Base-by-base conservation (phyloP, 371 early-diverging fungal genomes). In the Basidiobolus meristosporus region DNA sequence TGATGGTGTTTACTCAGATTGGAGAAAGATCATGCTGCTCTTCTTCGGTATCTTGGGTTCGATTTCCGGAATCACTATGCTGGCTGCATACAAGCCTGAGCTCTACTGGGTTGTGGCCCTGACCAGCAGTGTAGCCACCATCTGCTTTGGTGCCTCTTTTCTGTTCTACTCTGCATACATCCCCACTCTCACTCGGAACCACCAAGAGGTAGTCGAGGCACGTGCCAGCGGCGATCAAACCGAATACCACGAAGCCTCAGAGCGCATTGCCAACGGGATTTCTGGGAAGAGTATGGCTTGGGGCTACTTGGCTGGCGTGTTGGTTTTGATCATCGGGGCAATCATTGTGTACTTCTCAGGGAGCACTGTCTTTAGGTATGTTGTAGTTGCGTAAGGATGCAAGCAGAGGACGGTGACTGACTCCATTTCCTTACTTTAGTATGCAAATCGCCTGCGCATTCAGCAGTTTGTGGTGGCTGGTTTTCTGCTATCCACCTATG, bases 151-250 rank as follows among this genome's bases (percentile, higher is more conserved):
- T 3, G 60, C 58, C 12, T 51, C 63, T 14, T 60, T 48, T 42
- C 71, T 73, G 11, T 63, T 70, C 36, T 62, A 62, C 40, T 63
- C 70, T 31, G 62, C 70, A 9, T 73, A 62, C 46, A 54, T 77
- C 39, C 73, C 73, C 7, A 47, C 65, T 11, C 39, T 72, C 20
- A 51, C 63, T 1, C 54, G 63, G 26, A 55, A 63, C 38, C 61
- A 65, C 34, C 55, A 57, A 22, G 47, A 59, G 11, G 61, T 59
- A 2, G 35, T 57, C 9, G 45, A 44, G 12, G 36, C 39, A 22
- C 40, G 36, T 6, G 37, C 20, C n/a, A 20, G 26, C 4, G 17
- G 20, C 11, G 31, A 31, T 10, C 41, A 40, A n/a, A 41, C 42
- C n/a, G 21, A 43, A 2, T 40, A 52, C 11, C 41, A 47, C 17